Conservation (phyloP, 2,329 filamentous ascomycete genomes). For the Lachnellula occidentalis region DNA sequence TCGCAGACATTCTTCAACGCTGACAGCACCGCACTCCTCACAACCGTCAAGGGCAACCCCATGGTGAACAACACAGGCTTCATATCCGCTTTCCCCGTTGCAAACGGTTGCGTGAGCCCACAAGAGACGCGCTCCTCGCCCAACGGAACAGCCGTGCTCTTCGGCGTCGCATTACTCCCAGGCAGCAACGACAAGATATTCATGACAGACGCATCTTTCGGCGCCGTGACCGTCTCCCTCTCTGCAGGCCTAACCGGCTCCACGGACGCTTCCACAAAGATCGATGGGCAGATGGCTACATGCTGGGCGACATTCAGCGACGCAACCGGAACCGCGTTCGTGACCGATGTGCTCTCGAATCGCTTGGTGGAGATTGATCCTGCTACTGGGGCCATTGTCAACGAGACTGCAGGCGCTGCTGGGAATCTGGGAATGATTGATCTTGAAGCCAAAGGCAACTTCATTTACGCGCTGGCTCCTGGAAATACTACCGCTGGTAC, state of each 20-base stretch:
- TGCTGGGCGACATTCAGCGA: conserved; percentile 53
- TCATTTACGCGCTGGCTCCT: conserved; percentile 48
- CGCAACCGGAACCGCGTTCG: conserved; percentile 46
- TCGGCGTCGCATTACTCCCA: conserved; percentile 46
- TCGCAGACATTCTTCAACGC: conserved; percentile 55
- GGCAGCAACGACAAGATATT: conserved; percentile 37
- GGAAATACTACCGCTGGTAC: conserved; percentile 21
- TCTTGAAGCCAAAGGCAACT: conserved; percentile 44
- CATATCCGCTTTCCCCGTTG: conserved; percentile 45
- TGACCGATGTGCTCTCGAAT: conserved; percentile 50
- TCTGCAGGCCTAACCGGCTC: conserved; percentile 40
- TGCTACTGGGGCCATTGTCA: conserved; percentile 42
- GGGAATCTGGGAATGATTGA: conserved; percentile 52
- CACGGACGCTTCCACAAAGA: conserved; percentile 28
- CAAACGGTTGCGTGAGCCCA: conserved; percentile 16
- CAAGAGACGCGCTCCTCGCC: conserved; percentile 39
- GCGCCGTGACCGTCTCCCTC: conserved; percentile 44
- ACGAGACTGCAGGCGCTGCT: conserved; percentile 37
- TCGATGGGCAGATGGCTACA: conserved; percentile 50
- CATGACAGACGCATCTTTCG: conserved; percentile 54
- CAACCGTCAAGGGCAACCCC: conserved; percentile 57
- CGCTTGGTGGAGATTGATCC: conserved; percentile 52
- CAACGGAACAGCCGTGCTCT: conserved; percentile 50
- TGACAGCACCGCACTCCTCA: conserved; percentile 46
- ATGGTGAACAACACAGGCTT: conserved; percentile 51